Percentiles rank a stretch among this genome's conserved stretches.
These are phyloP conservation scores for slime mould (Dictyostelium discoideum) DNA, from an alignment of 78 protist genomes.

Conservation along the genomic window dicty_2.7 NC_007089.4:2524501-2525000, in stretches of 20 bases:
- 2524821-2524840: background rate
- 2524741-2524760: background rate
- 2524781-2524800: background rate
- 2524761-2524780: background rate
- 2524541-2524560: too few relatives aligned
- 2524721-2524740: background rate
- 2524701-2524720: too few relatives aligned
- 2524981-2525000: conserved; percentile 25
- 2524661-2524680: background rate
- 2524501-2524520: too few relatives aligned
- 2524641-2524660: background rate
- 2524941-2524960: conserved; percentile 48
- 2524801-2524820: background rate
- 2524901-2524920: background rate
- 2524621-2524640: too few relatives aligned
- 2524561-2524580: too few relatives aligned
- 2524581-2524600: too few relatives aligned
- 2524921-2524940: conserved; percentile 2
- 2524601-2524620: too few relatives aligned
- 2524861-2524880: background rate
- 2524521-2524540: too few relatives aligned
- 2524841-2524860: conserved; percentile 1
- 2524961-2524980: conserved; percentile 61
- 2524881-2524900: background rate
- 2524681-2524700: background rate